Conservation (phyloP, 192 early-diverging fungal species). For the Backusella circina region DNA sequence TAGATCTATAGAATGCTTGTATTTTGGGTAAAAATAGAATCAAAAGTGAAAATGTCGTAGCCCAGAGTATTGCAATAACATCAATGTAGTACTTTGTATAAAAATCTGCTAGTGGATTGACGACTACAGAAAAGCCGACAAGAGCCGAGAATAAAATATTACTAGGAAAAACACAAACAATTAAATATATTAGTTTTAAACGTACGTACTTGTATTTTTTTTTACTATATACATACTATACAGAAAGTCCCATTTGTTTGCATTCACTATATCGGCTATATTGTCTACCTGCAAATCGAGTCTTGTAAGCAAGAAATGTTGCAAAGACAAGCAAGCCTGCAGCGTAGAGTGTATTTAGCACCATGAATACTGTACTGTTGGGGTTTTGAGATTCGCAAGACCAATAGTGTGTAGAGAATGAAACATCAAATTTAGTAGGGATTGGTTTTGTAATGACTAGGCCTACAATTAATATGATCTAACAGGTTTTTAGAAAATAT, state of each 20-base stretch:
- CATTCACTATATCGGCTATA: conserved; percentile 45
- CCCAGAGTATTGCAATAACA: conserved; percentile 41
- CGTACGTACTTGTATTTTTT: not conserved
- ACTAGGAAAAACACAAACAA: conserved; percentile 22
- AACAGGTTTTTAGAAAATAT: not conserved
- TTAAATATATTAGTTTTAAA: not conserved
- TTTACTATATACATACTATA: conserved; percentile 40
- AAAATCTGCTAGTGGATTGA: conserved; percentile 38
- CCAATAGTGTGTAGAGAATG: conserved; percentile 40
- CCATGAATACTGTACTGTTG: conserved; percentile 24
- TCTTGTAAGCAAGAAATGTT: conserved; percentile 48
- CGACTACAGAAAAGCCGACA: conserved; percentile 38
- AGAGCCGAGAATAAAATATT: conserved; percentile 46
- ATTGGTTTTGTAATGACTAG: conserved; percentile 31
- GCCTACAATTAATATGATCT: conserved; percentile 38
- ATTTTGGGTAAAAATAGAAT: conserved; percentile 46
- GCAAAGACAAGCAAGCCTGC: conserved; percentile 34
- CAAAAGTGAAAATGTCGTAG: conserved; percentile 44
- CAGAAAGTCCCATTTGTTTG: conserved; percentile 46
- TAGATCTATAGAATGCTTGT: conserved; percentile 35
- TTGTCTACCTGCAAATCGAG: conserved; percentile 40
- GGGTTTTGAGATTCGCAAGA: conserved; percentile 27
- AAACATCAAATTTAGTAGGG: conserved; percentile 26
- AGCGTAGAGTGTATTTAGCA: conserved; percentile 31
- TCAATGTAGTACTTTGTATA: conserved; percentile 42